Evolutionary conservation across 1,284 basidiomycete genomes (phyloP).

Genomic region (Caloboletus firmus): DNA sequence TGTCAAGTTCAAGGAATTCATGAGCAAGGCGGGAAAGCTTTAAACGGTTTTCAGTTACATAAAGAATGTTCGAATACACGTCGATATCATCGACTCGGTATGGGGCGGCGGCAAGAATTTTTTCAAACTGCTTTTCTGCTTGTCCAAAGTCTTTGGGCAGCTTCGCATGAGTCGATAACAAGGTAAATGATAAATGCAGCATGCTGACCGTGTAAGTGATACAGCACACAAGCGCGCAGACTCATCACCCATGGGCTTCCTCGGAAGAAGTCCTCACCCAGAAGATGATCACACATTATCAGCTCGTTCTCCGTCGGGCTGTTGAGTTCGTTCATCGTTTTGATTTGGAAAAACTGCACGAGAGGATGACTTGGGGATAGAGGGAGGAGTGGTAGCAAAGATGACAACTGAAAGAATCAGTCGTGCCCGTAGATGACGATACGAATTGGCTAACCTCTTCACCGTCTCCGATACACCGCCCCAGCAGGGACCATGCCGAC

Average conservation of each 20-base stretch:
- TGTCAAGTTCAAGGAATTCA: slow-evolving; percentile 83
- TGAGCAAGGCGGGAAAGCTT: slow-evolving; percentile 93
- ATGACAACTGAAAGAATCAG: slow-evolving; percentile 52
- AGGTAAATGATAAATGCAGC: not conserved
- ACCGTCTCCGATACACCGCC: slow-evolving; percentile 80
- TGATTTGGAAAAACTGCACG: slow-evolving; percentile 86
- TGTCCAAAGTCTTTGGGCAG: slow-evolving; percentile 71
- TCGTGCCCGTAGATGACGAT: not conserved
- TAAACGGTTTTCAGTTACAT: slow-evolving; percentile 87
- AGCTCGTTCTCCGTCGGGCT: slow-evolving; percentile 82
- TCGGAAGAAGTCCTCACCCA: slow-evolving; percentile 74
- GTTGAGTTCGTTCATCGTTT: slow-evolving; percentile 88
- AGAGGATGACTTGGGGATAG: slow-evolving; percentile 69
- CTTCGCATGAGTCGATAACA: slow-evolving; percentile 8
- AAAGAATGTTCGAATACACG: slow-evolving; percentile 95
- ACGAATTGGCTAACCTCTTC: slow-evolving; percentile 67
- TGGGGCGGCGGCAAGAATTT: slow-evolving; percentile 79
- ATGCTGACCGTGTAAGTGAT: slow-evolving; percentile 80
- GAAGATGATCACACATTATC: slow-evolving; percentile 73
- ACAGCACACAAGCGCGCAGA: slow-evolving; percentile 81
- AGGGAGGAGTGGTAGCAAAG: slow-evolving; percentile 64
- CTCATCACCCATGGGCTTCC: slow-evolving; percentile 85
- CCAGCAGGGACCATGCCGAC: slow-evolving; percentile 87
- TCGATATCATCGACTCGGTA: slow-evolving; percentile 94
- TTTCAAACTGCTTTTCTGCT: slow-evolving; percentile 82